phyloP scores from a whole-genome alignment of 768 basidiomycete species.

The Termitomyces bulborhizus region DNA sequence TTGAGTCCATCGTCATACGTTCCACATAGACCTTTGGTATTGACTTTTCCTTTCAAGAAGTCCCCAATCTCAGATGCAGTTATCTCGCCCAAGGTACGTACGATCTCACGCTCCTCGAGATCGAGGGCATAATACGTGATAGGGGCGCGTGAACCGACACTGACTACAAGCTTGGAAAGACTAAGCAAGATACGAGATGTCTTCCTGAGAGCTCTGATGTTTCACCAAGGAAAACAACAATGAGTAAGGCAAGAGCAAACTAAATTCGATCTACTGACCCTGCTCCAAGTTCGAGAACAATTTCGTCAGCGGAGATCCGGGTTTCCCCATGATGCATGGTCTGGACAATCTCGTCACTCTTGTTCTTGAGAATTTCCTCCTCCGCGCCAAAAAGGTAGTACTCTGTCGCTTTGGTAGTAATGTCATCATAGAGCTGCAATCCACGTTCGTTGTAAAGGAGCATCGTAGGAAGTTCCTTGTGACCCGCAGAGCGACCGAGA shows the following conservation, averaged over 20 bases:
- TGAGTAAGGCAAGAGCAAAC: background rate
- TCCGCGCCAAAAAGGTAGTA: slow-evolving; percentile 93
- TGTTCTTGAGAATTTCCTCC: slow-evolving; percentile 70
- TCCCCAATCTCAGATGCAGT: slow-evolving; percentile 54
- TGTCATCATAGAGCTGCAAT: slow-evolving; percentile 78
- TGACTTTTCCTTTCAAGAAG: slow-evolving; percentile 63
- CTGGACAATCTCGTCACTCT: slow-evolving; percentile 69
- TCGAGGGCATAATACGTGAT: slow-evolving; percentile 92
- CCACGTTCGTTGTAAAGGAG: slow-evolving; percentile 86
- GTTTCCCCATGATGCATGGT: slow-evolving; percentile 53
- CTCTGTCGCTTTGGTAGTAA: slow-evolving; percentile 70
- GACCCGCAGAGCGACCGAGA: slow-evolving; percentile 44
- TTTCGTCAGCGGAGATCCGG: slow-evolving; percentile 35
- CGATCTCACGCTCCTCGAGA: slow-evolving; percentile 81
- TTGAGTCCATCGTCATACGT: slow-evolving; percentile 88
- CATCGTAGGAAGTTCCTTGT: slow-evolving; percentile 71
- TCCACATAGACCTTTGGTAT: slow-evolving; percentile 80
- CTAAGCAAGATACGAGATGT: slow-evolving; percentile 79
- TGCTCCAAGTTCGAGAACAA: slow-evolving; percentile 88
- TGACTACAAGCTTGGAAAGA: slow-evolving; percentile 49
- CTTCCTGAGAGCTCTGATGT: slow-evolving; percentile 72
- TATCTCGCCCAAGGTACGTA: slow-evolving; percentile 71
- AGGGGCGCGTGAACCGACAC: slow-evolving; percentile 31
- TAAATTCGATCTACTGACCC: slow-evolving; percentile 51
- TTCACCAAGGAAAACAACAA: background rate